Conservation (phyloP, 1,139 yeast species). For the Tardiomyces digboiensis region DNA sequence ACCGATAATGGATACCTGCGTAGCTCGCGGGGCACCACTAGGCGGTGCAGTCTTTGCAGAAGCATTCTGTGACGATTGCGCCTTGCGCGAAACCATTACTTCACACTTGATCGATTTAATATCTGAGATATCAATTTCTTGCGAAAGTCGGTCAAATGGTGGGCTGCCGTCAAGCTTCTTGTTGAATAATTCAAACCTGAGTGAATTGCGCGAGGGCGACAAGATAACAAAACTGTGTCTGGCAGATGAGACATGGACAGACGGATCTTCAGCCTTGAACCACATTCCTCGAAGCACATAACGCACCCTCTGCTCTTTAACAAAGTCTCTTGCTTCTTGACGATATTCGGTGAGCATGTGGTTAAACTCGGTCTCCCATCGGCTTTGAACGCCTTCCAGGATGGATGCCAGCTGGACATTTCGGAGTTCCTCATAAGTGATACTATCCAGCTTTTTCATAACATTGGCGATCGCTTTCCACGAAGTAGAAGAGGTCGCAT, state of each 20-base stretch:
- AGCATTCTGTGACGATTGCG: no score
- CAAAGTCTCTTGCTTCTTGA: conserved; percentile 60
- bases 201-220: conserved; percentile 59
- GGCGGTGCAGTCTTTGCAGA: no score
- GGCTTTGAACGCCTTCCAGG: conserved; percentile 26
- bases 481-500: conserved; percentile 14
- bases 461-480: conserved; percentile 11
- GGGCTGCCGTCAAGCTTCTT: conserved; percentile 42
- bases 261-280: conserved; percentile 64
- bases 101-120: conserved; percentile 9
- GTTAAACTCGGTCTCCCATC: conserved; percentile 31
- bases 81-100: conserved; percentile 12
- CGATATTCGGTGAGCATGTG: conserved; percentile 45
- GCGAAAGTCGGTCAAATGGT: conserved; percentile 37
- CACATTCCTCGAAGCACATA: conserved; percentile 72
- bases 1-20: conserved; percentile 17
- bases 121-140: conserved; percentile 16
- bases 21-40: conserved; percentile 9
- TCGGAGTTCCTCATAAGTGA: conserved; percentile 44
- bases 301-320: conserved; percentile 68
- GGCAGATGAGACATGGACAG: conserved; percentile 27
- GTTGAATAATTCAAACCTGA: conserved; percentile 53
- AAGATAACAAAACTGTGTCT: conserved; percentile 50
- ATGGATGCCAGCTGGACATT: conserved; percentile 41
- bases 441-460: conserved; percentile 26